Evolutionary conservation across 352 stramenopile species (phyloP), one percentile per base, ranked within the genome.

Genomic region (Plasmopara muralis): DNA sequence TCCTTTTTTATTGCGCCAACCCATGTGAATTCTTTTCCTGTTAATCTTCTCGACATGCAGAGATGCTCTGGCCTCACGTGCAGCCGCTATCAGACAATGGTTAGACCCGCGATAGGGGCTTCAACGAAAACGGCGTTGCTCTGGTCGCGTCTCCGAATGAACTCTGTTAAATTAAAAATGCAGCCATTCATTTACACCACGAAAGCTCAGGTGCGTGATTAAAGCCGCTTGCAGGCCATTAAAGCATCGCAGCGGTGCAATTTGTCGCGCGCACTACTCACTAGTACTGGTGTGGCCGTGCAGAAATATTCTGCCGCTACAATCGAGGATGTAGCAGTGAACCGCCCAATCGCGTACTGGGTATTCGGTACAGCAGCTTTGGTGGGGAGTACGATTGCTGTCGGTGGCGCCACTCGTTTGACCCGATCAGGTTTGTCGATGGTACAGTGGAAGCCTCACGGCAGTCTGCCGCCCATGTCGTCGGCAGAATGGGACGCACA

Each of bases 401-500:
- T 99, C 9, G 97, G 97, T 15, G 97, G 97, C 44, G 83, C 98
- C 5, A 99, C 97, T 7, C 88, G 97, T 15, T 74, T 99, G 20
- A 99, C 97, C 14, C 87, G 96, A 47, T 98, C 91, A 12, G 97
- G 97, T 6, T 72, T 99, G 16, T 98, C 86, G 41, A 98, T 98
- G 92, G 93, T 97, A 52, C 75, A 97, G 33, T 99, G 97, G 97
- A 98, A 97, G 70, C 87, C 93, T 29, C 77, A 98, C 42, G 96
- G 96, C 10, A 84, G 78, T 0, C 60, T 97, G 30, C 96, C 96
- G 41, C 97, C 96, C 8, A 86, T 96, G 35, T 97, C 74, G 14
- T 46, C 76, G 0, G 84, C 82, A 25, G 96, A 98, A 60, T 99
- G 97, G 97, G 50, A 96, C 54, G 67, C 54, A 0, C 96, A 99